Conservation (phyloP, 331 rosid genomes). For the Dryas integrifolia region DNA sequence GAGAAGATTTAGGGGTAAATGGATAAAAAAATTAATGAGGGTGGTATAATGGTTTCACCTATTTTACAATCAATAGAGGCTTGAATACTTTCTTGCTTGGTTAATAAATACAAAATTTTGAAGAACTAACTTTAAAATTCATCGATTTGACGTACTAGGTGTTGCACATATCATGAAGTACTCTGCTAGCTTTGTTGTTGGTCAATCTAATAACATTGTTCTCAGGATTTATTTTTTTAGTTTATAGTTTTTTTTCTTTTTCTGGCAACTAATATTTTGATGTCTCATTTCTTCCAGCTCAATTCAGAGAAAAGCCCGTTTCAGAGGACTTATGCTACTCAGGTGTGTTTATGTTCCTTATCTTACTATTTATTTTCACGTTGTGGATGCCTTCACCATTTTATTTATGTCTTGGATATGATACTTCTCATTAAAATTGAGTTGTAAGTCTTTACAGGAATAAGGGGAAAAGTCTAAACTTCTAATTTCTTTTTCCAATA, state of each 20-base stretch:
- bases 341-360: conserved; percentile 51
- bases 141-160: not conserved
- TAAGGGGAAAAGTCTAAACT: not conserved
- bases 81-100: not conserved
- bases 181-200: conserved; percentile 8
- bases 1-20: not conserved
- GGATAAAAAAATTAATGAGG: not conserved
- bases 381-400: not conserved
- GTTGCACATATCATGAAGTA: not conserved
- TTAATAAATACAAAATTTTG: not conserved
- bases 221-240: conserved; percentile 11
- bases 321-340: conserved; percentile 95
- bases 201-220: conserved; percentile 20
- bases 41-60: not conserved
- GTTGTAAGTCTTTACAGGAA: not conserved
- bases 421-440: not conserved
- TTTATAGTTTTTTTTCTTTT: not conserved
- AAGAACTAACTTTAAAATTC: not conserved
- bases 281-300: conserved; percentile 58
- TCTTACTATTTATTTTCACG: conserved; percentile 4
- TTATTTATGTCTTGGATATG: not conserved
- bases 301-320: conserved; percentile 95
- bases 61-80: not conserved
- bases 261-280: conserved; percentile 16
- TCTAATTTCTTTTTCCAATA: not conserved